A percentile compares a stretch with the other conserved stretches of the same genome.
Conservation (phyloP, 371 early-diverging fungal genomes). For the Dinochytrium kinnereticum region DNA sequence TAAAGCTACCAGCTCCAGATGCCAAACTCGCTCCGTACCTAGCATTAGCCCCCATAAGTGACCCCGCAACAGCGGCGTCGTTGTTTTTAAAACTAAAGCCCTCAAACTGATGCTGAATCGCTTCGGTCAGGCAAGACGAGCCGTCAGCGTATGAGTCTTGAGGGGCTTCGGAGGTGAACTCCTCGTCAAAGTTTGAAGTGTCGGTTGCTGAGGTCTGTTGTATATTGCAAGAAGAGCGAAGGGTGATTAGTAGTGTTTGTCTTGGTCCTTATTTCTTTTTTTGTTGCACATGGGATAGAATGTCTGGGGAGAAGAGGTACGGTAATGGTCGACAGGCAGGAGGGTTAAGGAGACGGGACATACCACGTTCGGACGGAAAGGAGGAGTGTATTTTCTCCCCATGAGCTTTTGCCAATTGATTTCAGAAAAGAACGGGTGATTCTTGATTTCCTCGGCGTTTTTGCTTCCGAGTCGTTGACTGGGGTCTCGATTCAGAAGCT, state of each 20-base stretch:
- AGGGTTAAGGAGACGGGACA: constrained; percentile 22
- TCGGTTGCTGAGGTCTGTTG: constrained; percentile 60
- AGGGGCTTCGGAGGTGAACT: constrained; percentile 81
- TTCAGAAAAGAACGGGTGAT: constrained; percentile 90
- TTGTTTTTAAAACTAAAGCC: constrained; percentile 79
- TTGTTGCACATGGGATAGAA: no score
- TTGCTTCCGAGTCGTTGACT: constrained; percentile 80
- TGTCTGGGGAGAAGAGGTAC: no score
- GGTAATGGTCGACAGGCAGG: background rate
- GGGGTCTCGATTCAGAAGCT: constrained; percentile 85
- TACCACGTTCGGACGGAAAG: constrained; percentile 90
- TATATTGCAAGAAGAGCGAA: background rate
- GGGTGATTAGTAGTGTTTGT: background rate
- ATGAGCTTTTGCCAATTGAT: constrained; percentile 89
- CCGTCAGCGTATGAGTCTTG: constrained; percentile 84
- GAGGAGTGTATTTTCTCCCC: constrained; percentile 88
- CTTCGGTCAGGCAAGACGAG: constrained; percentile 76
- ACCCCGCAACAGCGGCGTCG: constrained; percentile 23
- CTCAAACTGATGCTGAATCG: constrained; percentile 92
- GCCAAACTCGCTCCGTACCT: constrained; percentile 14
- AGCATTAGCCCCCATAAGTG: constrained; percentile 19
- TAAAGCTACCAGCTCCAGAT: constrained; percentile 7
- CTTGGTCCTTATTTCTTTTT: no score
- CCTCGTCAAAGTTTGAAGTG: constrained; percentile 76
- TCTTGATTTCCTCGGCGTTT: constrained; percentile 88